Percentiles rank a stretch among this genome's conserved stretches.
Evolutionary conservation across 1,139 yeast genomes (phyloP).

Genomic region (Blastobotrys apis): DNA sequence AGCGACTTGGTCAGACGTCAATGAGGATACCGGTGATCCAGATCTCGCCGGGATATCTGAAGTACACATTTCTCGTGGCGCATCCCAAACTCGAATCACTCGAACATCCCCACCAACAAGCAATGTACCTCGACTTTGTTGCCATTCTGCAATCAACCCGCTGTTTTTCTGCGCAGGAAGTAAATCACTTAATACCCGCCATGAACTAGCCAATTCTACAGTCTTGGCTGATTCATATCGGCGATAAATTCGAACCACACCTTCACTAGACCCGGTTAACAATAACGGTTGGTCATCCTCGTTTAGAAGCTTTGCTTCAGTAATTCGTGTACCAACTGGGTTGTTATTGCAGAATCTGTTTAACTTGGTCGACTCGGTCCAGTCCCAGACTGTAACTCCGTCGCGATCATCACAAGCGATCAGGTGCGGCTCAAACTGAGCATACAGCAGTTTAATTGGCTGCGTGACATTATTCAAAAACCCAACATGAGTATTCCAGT

Average conservation of each 20-base stretch:
- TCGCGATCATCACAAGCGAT: conserved; percentile 84
- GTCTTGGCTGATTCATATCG: conserved; percentile 58
- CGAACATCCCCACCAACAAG: conserved; percentile 95
- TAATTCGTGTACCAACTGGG: conserved; percentile 81
- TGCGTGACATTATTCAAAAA: conserved; percentile 70
- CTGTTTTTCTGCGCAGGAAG: conserved; percentile 64
- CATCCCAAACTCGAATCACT: conserved; percentile 92
- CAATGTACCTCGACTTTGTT: conserved; percentile 87
- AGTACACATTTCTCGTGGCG: conserved; percentile 83
- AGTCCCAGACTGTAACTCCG: conserved; percentile 82
- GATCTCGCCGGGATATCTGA: conserved; percentile 90
- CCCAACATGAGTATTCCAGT: conserved; percentile 70
- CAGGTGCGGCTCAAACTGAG: conserved; percentile 85
- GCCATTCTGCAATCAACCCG: conserved; percentile 93
- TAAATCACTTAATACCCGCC: conserved; percentile 92
- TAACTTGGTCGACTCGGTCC: conserved; percentile 58
- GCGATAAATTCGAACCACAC: conserved; percentile 80
- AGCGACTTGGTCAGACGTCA: conserved; percentile 93
- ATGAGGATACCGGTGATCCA: conserved; percentile 78
- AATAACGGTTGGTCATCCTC: conserved; percentile 88
- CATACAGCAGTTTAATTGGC: conserved; percentile 72
- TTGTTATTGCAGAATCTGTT: conserved; percentile 77
- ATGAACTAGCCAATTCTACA: conserved; percentile 70
- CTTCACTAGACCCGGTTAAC: conserved; percentile 89
- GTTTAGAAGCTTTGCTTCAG: conserved; percentile 80